A percentile compares a stretch with the other conserved stretches of the same genome.
These are phyloP conservation scores for Andrographis paniculata DNA, from an alignment of 305 asterid genomes.

Conservation along the genomic window DNA sequence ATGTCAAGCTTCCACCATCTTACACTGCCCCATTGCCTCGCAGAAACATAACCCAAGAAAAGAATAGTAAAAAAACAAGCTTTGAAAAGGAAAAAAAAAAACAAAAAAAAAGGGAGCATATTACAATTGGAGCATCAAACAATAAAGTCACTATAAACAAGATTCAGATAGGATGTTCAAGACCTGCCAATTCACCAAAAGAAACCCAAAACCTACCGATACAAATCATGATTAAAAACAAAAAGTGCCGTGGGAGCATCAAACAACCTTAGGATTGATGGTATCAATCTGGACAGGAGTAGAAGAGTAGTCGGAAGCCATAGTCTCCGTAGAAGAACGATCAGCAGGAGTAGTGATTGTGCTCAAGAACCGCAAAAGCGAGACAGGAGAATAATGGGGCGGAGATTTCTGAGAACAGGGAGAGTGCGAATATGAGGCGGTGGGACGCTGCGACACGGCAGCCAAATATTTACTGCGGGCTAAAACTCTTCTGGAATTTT, in stretches of 20 bases:
- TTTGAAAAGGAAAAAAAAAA: background rate
- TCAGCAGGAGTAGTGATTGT: constrained; percentile 13
- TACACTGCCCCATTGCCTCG: too few species aligned
- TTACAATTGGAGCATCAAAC: too few species aligned
- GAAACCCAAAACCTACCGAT: background rate
- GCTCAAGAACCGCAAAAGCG: constrained; percentile 21
- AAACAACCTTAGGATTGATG: constrained; percentile 30
- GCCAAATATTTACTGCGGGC: constrained; percentile 15
- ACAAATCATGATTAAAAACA: background rate
- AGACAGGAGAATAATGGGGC: constrained; percentile 1
- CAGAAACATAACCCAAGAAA: too few species aligned
- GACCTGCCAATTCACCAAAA: too few species aligned
- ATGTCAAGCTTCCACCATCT: too few species aligned
- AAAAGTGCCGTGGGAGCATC: too few species aligned
- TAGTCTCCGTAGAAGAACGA: too few species aligned
- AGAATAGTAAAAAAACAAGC: too few species aligned
- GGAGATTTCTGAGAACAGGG: background rate
- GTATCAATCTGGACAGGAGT: constrained; percentile 21
- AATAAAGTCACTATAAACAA: background rate
- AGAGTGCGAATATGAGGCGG: background rate
- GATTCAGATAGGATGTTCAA: background rate
- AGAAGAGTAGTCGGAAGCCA: constrained; percentile 19
- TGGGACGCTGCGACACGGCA: constrained; percentile 26
- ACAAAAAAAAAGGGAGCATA: background rate
- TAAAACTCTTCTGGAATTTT: constrained; percentile 22